A percentile compares a stretch with the other conserved stretches of the same genome.
phyloP scores from a whole-genome alignment of 176 grass and related monocot genomes.

The Urochloa ruziziensis region DNA sequence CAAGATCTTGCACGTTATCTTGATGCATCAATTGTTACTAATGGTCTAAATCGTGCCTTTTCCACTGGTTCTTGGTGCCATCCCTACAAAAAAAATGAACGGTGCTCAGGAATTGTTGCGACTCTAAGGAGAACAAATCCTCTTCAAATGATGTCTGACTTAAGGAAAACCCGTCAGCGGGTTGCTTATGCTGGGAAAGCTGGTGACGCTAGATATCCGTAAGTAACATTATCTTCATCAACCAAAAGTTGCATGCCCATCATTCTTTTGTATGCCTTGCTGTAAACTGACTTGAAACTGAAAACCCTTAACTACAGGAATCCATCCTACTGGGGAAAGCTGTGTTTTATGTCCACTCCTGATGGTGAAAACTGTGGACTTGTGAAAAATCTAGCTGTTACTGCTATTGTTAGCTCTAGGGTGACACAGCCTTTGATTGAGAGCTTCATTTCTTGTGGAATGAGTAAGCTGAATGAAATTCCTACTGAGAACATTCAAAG shows the following conservation, averaged over 20 bases:
- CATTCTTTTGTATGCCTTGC: constrained; percentile 3
- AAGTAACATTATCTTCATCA: constrained; percentile 39
- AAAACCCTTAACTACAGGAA: constrained; percentile 53
- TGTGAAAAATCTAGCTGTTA: constrained; percentile 83
- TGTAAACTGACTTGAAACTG: constrained; percentile 26
- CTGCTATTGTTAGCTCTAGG: constrained; percentile 84
- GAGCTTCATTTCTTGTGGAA: constrained; percentile 79
- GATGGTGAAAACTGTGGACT: constrained; percentile 98
- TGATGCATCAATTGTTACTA: constrained; percentile 84
- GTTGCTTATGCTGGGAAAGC: constrained; percentile 97
- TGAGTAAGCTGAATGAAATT: constrained; percentile 72
- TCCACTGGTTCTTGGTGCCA: constrained; percentile 95
- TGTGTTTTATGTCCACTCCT: constrained; percentile 94
- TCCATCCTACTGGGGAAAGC: constrained; percentile 90
- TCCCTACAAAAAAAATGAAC: constrained; percentile 72
- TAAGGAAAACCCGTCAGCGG: constrained; percentile 88
- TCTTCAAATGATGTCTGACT: constrained; percentile 82
- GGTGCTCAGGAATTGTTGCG: constrained; percentile 79
- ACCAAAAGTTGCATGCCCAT: constrained; percentile 10
- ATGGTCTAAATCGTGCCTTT: constrained; percentile 86
- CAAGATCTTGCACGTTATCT: constrained; percentile 58
- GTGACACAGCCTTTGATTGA: constrained; percentile 60
- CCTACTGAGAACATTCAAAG: constrained; percentile 32
- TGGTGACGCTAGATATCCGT: constrained; percentile 98
- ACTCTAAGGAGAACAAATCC: constrained; percentile 93